Base-by-base conservation (phyloP, 768 basidiomycete species). In the Suillus paluster region DNA sequence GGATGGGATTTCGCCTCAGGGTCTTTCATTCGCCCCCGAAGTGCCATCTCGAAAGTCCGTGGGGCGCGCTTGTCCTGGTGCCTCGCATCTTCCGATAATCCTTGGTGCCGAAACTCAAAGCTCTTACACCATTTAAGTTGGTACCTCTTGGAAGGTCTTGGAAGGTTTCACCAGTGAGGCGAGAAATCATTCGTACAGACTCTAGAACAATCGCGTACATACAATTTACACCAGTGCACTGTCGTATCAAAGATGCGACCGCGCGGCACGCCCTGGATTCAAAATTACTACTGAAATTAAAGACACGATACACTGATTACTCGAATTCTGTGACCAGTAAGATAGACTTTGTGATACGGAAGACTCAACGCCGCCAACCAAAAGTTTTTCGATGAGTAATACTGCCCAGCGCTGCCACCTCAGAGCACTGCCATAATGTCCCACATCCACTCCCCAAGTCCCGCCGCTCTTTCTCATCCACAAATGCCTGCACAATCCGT, bases 381-480 rank as follows among this genome's bases (percentile, higher is more conserved):
- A 62, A 58, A 46, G 30, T 58, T 56, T 54, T 66, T 67, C 68
- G 52, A 67, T 66, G 68, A 69, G 69, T 73, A 65, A 70, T 74
- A 72, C 65, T 70, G 71, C 56, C 54, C 36, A 63, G 61, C 62
- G 65, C 74, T 76, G 70, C 69, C 72, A 68, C 70, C 68, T 49
- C 49, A 54, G 9, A 74, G 71, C 75, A 72, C 74, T 66, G 72
- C 83, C 81, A 81, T 79, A 85, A 90, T 90, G 89, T 89, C 88
- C 68, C 79, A 84, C 71, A 84, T 83, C 69, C 83, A 84, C 23
- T 86, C 85, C 68, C 84, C 85, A 65, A 81, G 79, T 63, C 78
- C 81, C 61, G 81, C 77, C 52, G 74, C 79, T 76, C 72, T 80
- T 74, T 55, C 81, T 71, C 75, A 44, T 66, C 57, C 75, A 71